Conservation (phyloP, 495 filamentous ascomycete species). For the Podospora tetraspora region DNA sequence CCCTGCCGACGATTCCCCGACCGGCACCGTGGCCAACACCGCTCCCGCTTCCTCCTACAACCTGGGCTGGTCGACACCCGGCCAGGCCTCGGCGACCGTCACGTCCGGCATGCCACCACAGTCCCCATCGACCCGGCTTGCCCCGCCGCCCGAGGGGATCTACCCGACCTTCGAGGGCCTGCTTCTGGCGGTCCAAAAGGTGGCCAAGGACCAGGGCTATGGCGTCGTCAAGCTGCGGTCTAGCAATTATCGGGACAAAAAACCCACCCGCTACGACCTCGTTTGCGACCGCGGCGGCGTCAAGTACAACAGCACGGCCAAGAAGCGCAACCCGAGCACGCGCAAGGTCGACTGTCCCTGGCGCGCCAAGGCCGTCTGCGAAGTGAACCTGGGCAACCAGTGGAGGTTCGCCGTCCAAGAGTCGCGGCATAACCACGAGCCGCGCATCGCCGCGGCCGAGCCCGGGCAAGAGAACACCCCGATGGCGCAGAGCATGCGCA, state of each 20-base stretch:
- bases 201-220: slow-evolving; percentile 47
- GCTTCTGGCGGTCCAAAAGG: slow-evolving; percentile 37
- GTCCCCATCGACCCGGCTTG: slow-evolving; percentile 32
- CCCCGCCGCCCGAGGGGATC: slow-evolving; percentile 45
- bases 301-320: slow-evolving; percentile 50
- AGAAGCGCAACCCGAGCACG: slow-evolving; percentile 49
- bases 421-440: slow-evolving; percentile 46
- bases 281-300: slow-evolving; percentile 50
- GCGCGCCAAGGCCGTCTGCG: slow-evolving; percentile 49
- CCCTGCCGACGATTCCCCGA: slow-evolving; percentile 29
- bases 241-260: slow-evolving; percentile 48
- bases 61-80: slow-evolving; percentile 25
- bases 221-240: slow-evolving; percentile 47
- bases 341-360: slow-evolving; percentile 50
- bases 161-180: slow-evolving; percentile 44
- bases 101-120: slow-evolving; percentile 24
- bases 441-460: slow-evolving; percentile 36
- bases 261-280: slow-evolving; percentile 47
- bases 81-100: slow-evolving; percentile 17
- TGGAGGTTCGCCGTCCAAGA: slow-evolving; percentile 48
- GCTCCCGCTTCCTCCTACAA: slow-evolving; percentile 25
- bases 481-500: slow-evolving; percentile 42
- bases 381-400: slow-evolving; percentile 46
- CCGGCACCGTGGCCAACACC: slow-evolving; percentile 35
- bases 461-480: slow-evolving; percentile 44